A percentile compares a stretch with the other conserved stretches of the same genome.
Conservation (phyloP, 1,284 basidiomycete species). For the Takashimella tepidaria region DNA sequence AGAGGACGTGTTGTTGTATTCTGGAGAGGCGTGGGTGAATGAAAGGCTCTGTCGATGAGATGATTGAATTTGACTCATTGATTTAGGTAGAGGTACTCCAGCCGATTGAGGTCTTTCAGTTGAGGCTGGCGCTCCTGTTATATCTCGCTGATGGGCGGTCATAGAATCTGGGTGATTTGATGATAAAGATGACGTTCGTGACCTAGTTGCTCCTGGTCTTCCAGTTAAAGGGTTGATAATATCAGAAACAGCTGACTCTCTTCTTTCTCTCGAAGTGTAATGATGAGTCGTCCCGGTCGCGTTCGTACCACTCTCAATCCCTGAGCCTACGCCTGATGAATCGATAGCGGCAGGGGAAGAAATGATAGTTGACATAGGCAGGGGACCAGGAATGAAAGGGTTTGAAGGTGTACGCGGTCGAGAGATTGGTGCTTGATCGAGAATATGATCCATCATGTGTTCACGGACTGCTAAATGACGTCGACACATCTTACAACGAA, state of each 20-base stretch:
- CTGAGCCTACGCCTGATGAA: not conserved
- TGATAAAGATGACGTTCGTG: not conserved
- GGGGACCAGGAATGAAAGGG: conserved; percentile 17
- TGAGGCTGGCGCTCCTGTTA: not conserved
- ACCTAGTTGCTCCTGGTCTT: conserved; percentile 22
- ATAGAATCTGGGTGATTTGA: not conserved
- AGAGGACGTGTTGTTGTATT: not conserved
- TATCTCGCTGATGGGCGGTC: not conserved
- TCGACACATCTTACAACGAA: conserved; percentile 87
- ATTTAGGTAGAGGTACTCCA: not conserved
- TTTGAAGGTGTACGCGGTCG: conserved; percentile 41
- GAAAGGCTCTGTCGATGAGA: not conserved
- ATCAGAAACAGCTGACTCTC: conserved; percentile 26
- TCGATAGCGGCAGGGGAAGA: not conserved
- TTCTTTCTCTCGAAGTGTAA: not conserved
- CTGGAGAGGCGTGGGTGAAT: not conserved
- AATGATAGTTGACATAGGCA: conserved; percentile 2
- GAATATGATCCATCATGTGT: conserved; percentile 84
- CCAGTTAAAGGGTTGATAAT: conserved; percentile 45
- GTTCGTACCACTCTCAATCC: no score
- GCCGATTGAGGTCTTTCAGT: not conserved
- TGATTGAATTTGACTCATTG: not conserved
- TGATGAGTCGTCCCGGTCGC: no score
- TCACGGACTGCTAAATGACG: conserved; percentile 80
- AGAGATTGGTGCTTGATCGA: conserved; percentile 40